Base-by-base conservation (phyloP, 2,329 filamentous ascomycete genomes). In the Penicillium griseofulvum region DNA sequence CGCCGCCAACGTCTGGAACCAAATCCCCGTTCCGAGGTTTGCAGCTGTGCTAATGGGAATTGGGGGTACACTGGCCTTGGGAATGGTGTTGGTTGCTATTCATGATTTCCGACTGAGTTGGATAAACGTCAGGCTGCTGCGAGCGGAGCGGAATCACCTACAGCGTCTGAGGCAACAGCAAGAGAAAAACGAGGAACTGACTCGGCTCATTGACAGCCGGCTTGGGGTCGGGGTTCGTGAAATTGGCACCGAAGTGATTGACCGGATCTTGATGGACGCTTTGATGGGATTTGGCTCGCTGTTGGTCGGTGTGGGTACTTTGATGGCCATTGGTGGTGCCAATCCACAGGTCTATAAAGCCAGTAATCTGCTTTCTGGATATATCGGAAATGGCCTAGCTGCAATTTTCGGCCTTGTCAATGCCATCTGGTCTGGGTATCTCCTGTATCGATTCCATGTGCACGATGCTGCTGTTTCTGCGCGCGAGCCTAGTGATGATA, bases 1-100 rank as follows among this genome's bases (percentile, higher is more conserved):
- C 52, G 80, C 81, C 0, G 82, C 82, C 52, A 84, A 84, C 52
- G 76, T 84, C 1, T 84, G 80, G 79, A 84, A 84, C 58, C 58
- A 77, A 1, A 69, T 76, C 0, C 82, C 81, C 0, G 74, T 82
- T 0, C 81, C 81, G 0, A 59, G 64, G 1, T 78, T 78, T 47
- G 81, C 80, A 9, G 67, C 77, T 0, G 74, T 77, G 0, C 68
- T 83, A 5, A 83, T 84, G 81, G 80, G 71, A 0, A 68, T 83
- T 3, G 82, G 82, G 1, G 82, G 78, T 0, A 74, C 75, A 0
- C 57, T 78, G 2, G 81, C 81, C 0, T 68, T 81, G 0, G 52
- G 74, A 3, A 71, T 81, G 42, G 74, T 76, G 0, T 55, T 76
- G n/a, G 76, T 81, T 39, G 81, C 80, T 0, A 61, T 80, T 5